These are phyloP conservation scores for Lentinula raphanica DNA, from an alignment of 768 basidiomycete species.

Conservation along the genomic window DNA sequence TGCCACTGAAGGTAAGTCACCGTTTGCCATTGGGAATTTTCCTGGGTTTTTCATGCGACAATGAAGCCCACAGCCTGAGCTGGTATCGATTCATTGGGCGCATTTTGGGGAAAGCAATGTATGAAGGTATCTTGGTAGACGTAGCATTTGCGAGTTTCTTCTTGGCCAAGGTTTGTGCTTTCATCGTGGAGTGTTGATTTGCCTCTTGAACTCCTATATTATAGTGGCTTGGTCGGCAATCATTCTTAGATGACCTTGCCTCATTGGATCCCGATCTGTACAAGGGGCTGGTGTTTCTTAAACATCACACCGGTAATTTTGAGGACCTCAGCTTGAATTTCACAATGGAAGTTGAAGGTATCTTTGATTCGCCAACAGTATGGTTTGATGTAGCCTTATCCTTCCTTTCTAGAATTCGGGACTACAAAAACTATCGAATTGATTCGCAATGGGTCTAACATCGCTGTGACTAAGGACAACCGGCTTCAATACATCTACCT, in stretches of 20 bases:
- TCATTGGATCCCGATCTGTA: constrained; percentile 92
- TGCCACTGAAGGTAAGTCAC: constrained; percentile 71
- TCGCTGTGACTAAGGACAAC: constrained; percentile 86
- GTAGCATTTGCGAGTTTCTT: constrained; percentile 96
- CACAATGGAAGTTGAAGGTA: constrained; percentile 81
- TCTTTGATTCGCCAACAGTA: constrained; percentile 13
- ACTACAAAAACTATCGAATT: constrained; percentile 71
- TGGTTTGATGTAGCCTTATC: constrained; percentile 2
- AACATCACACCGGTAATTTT: constrained; percentile 81
- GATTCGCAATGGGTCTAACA: constrained; percentile 73
- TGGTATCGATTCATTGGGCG: constrained; percentile 95
- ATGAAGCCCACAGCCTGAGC: constrained; percentile 69
- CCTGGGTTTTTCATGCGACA: not conserved
- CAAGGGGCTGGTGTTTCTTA: constrained; percentile 86
- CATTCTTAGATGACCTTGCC: constrained; percentile 86
- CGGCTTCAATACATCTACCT: constrained; percentile 85
- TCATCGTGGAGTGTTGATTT: not conserved
- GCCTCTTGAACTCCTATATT: not conserved
- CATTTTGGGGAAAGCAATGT: constrained; percentile 93
- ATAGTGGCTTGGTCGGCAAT: constrained; percentile 89
- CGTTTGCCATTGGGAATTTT: not conserved
- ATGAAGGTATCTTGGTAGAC: constrained; percentile 92
- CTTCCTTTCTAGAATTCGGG: constrained; percentile 63
- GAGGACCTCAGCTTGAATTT: constrained; percentile 91
- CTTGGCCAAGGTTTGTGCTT: constrained; percentile 62